Conservation (phyloP, 23 red algal genomes). For the Gracilaria vermiculophylla region DNA sequence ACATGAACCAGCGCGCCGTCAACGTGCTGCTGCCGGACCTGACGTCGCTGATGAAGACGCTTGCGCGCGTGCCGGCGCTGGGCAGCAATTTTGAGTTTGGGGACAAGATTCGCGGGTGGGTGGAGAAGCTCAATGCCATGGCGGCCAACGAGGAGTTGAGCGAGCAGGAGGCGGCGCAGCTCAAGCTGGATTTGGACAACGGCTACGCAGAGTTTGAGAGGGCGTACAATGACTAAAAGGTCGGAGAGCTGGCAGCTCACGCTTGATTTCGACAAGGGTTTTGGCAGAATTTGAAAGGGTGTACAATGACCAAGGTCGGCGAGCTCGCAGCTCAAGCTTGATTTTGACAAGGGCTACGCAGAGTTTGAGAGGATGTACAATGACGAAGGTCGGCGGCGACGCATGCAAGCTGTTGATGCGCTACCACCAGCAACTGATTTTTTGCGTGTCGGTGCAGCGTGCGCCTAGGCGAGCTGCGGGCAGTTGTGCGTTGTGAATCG, state of each 20-base stretch:
- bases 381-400: too few relatives aligned
- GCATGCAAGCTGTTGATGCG: too few relatives aligned
- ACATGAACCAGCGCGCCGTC: slow-evolving; percentile 33
- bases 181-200: slow-evolving; percentile 65
- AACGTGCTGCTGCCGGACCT: slow-evolving; percentile 52
- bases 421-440: too few relatives aligned
- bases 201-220: slow-evolving; percentile 54
- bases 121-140: slow-evolving; percentile 65
- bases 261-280: too few relatives aligned
- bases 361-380: slow-evolving; percentile 50
- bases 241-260: too few relatives aligned
- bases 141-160: slow-evolving; percentile 26
- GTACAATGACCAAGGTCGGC: too few relatives aligned
- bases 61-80: neutral
- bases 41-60: slow-evolving; percentile 52
- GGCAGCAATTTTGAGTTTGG: slow-evolving; percentile 54
- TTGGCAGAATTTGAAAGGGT: too few relatives aligned
- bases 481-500: too few relatives aligned
- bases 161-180: slow-evolving; percentile 26
- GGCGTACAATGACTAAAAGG: slow-evolving; percentile 46
- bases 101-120: slow-evolving; percentile 24
- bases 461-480: too few relatives aligned
- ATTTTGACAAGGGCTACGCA: slow-evolving; percentile 51
- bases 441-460: too few relatives aligned
- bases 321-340: slow-evolving; percentile 59